A percentile compares a stretch with the other conserved stretches of the same genome.
These are phyloP conservation scores for Candida jianshihensis DNA, from an alignment of 805 yeast genomes.

Conservation along the genomic window DNA sequence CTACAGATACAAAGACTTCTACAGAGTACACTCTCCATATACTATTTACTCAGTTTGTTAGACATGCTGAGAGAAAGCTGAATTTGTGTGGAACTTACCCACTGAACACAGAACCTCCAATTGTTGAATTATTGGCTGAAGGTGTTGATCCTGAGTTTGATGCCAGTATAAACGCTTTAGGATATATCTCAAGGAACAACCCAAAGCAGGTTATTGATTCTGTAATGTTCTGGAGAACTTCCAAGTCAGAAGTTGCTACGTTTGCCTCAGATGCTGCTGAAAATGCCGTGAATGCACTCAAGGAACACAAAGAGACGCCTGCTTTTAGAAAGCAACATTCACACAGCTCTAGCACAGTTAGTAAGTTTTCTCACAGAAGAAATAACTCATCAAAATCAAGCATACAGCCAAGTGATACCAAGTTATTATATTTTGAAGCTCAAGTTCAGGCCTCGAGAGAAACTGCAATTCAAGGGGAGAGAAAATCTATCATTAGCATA, in stretches of 20 bases:
- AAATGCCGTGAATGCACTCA: constrained; percentile 25
- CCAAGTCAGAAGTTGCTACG: constrained; percentile 81
- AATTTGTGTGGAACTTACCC: constrained; percentile 63
- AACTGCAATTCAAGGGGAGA: constrained; percentile 75
- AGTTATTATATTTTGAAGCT: constrained; percentile 37
- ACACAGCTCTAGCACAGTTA: constrained; percentile 26
- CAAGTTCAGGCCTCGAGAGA: constrained; percentile 42
- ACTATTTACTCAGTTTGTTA: constrained; percentile 89
- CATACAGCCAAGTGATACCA: constrained; percentile 45
- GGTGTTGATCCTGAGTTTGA: constrained; percentile 87
- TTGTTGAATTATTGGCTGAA: constrained; percentile 69
- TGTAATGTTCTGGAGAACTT: constrained; percentile 96
- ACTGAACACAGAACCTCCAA: constrained; percentile 66
- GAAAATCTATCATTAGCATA: constrained; percentile 80
- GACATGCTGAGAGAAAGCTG: constrained; percentile 85
- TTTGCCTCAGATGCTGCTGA: constrained; percentile 50
- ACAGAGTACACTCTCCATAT: constrained; percentile 92
- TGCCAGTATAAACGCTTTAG: constrained; percentile 75
- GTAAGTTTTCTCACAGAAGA: constrained; percentile 37
- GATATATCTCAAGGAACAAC: constrained; percentile 81
- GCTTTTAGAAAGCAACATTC: constrained; percentile 21
- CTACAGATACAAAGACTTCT: constrained; percentile 59
- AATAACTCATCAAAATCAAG: constrained; percentile 43
- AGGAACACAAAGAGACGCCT: constrained; percentile 25
- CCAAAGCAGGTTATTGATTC: constrained; percentile 97